Evolutionary conservation across 441 rosid species (phyloP), one percentile per base, ranked within the genome.

Genomic region (Gossypium gossypioides): DNA sequence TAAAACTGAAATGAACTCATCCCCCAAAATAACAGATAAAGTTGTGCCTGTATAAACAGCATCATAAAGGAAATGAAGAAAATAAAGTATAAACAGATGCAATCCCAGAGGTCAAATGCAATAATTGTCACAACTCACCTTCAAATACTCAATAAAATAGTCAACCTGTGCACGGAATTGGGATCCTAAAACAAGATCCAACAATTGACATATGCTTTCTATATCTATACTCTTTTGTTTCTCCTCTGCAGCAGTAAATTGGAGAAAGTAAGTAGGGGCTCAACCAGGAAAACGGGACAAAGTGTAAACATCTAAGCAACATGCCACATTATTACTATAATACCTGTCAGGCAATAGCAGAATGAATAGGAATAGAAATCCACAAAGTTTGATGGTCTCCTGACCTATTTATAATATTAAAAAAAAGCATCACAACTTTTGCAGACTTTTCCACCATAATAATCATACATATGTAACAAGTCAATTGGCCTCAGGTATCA

Each of bases 181-280:
- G 57, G 92, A 84, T 67, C 93, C 92, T 73, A 92, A 85, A 65
- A 92, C 96, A 48, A 94, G 84, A 69, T 84, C 88, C 75, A 92
- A 82, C 76, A 94, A 84, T 76, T 90, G 87, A 48, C 96, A 88
- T 75, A 84, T 89, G 75, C 88, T 94, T 79, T 92, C 97, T 46
- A 90, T 84, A 84, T 94, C 97, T 56, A 94, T 86, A 78, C 89
- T 83, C 87, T 88, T 94, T 78, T 94, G 97, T 78, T 85, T 92
- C 82, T 92, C 97, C 89, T 92, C 97, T 92, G 84, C 76, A 75
- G 80, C 25, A 72, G 48, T 25, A 63, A 27, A 75, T 72, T 44
- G 12, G 24, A 68, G 44, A 72, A 44, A 42, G 34, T 52, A 48
- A 55, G 74, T 8, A 71, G 51, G 0, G 68, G 64, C 6, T 54